Evolutionary conservation across 345 rosid genomes (phyloP).

Genomic region (Pistacia atlantica): DNA sequence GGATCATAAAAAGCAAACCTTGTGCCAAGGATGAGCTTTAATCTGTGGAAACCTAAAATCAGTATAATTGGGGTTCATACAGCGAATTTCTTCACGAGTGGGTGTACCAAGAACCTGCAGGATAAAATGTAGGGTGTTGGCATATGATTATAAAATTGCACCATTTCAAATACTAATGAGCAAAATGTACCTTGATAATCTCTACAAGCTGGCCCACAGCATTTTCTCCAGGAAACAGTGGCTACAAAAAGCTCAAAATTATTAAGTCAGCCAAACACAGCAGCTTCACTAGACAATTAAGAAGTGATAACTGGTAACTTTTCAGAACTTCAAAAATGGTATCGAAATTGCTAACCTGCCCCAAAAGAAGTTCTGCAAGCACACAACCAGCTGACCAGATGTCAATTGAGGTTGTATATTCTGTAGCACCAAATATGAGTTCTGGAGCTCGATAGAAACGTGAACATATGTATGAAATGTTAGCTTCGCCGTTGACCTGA

Average conservation of each 20-base stretch:
- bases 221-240: constrained; percentile 90
- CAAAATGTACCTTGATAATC: constrained; percentile 72
- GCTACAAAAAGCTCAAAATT: constrained; percentile 44
- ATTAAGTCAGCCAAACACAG: constrained; percentile 1
- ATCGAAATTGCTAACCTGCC: constrained; percentile 50
- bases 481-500: constrained; percentile 76
- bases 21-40: constrained; percentile 94
- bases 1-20: constrained; percentile 40
- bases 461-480: constrained; percentile 67
- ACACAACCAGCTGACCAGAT: constrained; percentile 83
- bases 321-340: background rate
- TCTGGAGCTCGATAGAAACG: constrained; percentile 76
- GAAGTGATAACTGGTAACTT: background rate
- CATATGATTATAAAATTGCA: background rate
- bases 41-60: constrained; percentile 92
- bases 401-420: constrained; percentile 70
- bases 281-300: constrained; percentile 8
- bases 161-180: background rate
- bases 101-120: constrained; percentile 92
- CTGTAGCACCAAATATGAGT: constrained; percentile 73
- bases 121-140: constrained; percentile 18
- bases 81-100: constrained; percentile 90
- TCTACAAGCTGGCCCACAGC: constrained; percentile 96
- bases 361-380: constrained; percentile 71
- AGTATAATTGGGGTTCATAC: constrained; percentile 92